These are phyloP conservation scores for Hyaloperonospora arabidopsidis DNA, from an alignment of 352 stramenopile species.

Conservation along the genomic window DNA sequence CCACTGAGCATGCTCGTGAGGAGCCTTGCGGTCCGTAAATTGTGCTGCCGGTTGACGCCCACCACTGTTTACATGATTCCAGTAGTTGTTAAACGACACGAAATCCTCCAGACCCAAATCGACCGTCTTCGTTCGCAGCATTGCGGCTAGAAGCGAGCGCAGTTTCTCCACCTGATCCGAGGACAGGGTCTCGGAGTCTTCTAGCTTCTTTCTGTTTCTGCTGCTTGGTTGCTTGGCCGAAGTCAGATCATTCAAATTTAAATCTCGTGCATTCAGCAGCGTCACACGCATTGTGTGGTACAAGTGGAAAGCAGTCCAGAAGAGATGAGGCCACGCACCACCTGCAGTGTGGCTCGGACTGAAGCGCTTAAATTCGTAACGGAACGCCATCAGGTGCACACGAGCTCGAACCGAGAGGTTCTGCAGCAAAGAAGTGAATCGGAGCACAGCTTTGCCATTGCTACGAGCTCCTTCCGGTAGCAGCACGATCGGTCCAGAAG, in stretches of 20 bases:
- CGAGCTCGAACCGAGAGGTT: constrained; percentile 43
- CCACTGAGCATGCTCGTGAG: constrained; percentile 81
- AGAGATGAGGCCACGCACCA: constrained; percentile 47
- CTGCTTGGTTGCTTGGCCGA: constrained; percentile 17
- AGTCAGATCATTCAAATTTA: constrained; percentile 43
- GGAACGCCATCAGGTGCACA: constrained; percentile 68
- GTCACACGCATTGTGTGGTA: constrained; percentile 67
- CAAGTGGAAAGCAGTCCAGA: constrained; percentile 54
- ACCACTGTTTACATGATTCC: constrained; percentile 64
- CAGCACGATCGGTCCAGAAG: constrained; percentile 58
- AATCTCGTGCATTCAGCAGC: constrained; percentile 49
- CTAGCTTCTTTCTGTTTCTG: constrained; percentile 22
- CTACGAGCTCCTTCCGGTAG: constrained; percentile 71
- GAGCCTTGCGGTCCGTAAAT: constrained; percentile 80
- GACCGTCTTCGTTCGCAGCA: constrained; percentile 74
- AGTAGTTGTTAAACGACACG: constrained; percentile 79
- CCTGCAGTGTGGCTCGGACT: constrained; percentile 64
- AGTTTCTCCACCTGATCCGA: constrained; percentile 51
- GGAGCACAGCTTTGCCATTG: constrained; percentile 72
- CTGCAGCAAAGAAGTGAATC: constrained; percentile 64
- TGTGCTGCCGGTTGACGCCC: constrained; percentile 54
- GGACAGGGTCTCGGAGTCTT: constrained; percentile 33
- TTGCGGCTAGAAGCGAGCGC: constrained; percentile 55
- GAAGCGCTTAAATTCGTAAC: constrained; percentile 71
- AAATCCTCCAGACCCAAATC: constrained; percentile 64